phyloP scores from a whole-genome alignment of 139 green algal species.

The Auxenochlorella pyrenoidosa region DNA sequence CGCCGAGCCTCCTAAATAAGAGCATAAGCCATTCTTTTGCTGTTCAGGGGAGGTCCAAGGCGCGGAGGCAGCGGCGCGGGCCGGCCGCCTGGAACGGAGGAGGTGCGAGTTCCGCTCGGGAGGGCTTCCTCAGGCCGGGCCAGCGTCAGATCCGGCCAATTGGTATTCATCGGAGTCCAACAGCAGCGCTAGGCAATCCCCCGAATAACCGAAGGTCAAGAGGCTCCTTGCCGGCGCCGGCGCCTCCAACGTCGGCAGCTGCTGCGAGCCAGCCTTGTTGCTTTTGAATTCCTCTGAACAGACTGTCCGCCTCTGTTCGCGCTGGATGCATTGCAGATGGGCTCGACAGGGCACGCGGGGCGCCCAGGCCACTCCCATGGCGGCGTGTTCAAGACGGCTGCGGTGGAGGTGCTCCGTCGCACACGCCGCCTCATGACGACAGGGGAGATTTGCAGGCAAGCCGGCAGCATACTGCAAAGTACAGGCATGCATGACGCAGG shows the following conservation, averaged over 20 bases:
- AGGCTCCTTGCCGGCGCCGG: neutral
- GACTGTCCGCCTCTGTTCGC: neutral
- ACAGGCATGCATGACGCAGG: too few species aligned
- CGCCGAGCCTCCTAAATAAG: neutral
- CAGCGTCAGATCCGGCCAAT: neutral
- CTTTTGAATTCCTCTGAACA: neutral
- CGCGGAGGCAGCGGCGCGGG: neutral
- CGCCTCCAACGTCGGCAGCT: neutral
- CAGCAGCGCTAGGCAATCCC: neutral
- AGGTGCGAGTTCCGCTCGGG: neutral
- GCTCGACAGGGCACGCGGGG: neutral
- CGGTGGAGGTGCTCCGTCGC: constrained; percentile 70
- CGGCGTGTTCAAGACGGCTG: constrained; percentile 84
- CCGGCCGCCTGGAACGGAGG: neutral
- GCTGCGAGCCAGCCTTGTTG: neutral
- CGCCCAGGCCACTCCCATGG: constrained; percentile 28
- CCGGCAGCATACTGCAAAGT: too few species aligned
- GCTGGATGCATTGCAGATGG: neutral
- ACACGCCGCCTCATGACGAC: constrained; percentile 80
- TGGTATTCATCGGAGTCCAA: neutral
- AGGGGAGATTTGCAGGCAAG: constrained; percentile 57
- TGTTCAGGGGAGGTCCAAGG: constrained; percentile 11
- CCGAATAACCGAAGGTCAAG: neutral
- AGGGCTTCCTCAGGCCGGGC: neutral
- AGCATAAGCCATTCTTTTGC: too few species aligned